Evolutionary conservation across 2,329 filamentous ascomycete species (phyloP), one percentile per base, ranked within the genome.

Genomic region (Penicillium sp.): DNA sequence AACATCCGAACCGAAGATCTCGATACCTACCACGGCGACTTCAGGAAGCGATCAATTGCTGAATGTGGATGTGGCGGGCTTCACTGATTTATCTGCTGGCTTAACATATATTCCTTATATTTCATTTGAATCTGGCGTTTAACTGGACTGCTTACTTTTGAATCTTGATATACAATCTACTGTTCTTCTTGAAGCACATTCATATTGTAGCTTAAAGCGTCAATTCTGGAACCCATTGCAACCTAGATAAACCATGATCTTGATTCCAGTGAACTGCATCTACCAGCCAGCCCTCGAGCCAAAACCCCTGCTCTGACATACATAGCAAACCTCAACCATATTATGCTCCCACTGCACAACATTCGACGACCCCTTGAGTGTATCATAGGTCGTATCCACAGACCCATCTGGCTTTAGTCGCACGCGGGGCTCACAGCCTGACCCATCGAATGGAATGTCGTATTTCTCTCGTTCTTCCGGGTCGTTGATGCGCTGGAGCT

Each of bases 1-100:
- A 57, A 67, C 27, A 55, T 72, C 27, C 62, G 63, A 9, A 63
- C 65, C 1, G 69, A 71, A 4, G 62, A 65, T 4, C 49, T 74
- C 6, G 71, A 74, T 42, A 65, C 61, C 5, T 74, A 74, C 51
- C 71, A 74, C 46, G 69, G 70, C 11, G 69, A 73, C 40, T 73
- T 72, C 54, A 69, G 63, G 52, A 67, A 66, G 52, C 58, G 59
- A 27, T 63, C 61, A n/a, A 50, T 44, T 4, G 59, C 55, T 10
- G 60, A 58, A 11, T 70, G 68, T 47, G 65, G 64, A 13, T 65
- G 60, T 43, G 63, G 60, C 32, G 54, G 39, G 18, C 47, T 51
- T 28, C 60, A 62, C 44, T 63, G 43, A 26, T 26, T 26, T 27
- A 27, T 27, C 11, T 26, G 3, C 6, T 26, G 24, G 24, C 14